Evolutionary conservation across 257 asterid species (phyloP).

Genomic region (Echites panduratus): DNA sequence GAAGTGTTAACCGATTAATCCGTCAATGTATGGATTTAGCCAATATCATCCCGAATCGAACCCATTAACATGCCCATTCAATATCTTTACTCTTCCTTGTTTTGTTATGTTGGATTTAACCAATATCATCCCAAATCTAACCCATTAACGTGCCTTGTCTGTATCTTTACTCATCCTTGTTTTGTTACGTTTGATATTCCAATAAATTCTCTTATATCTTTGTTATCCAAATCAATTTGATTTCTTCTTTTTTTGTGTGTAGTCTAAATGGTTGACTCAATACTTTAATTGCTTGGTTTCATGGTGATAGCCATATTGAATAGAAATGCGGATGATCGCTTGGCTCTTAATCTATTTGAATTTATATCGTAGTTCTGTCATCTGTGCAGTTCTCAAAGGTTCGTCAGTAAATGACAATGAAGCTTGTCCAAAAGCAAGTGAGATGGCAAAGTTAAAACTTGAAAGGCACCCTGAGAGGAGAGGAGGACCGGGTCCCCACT

Average conservation of each 20-base stretch:
- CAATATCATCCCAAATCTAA: too few relatives aligned
- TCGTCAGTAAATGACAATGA: not conserved
- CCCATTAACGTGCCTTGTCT: too few relatives aligned
- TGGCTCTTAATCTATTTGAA: not conserved
- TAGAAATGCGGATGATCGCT: not conserved
- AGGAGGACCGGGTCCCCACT: not conserved
- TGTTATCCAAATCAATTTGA: not conserved
- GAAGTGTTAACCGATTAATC: too few relatives aligned
- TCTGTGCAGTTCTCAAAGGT: too few relatives aligned
- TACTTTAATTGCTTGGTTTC: not conserved
- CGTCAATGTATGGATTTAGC: too few relatives aligned
- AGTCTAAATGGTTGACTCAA: not conserved
- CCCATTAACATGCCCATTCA: too few relatives aligned
- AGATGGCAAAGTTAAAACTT: not conserved
- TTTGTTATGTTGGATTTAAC: too few relatives aligned
- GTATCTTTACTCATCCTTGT: not conserved
- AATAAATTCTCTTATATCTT: not conserved
- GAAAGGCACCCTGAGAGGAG: not conserved
- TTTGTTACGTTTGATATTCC: not conserved
- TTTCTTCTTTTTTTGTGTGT: not conserved
- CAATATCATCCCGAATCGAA: too few relatives aligned
- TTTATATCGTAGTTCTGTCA: not conserved
- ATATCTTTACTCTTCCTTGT: too few relatives aligned
- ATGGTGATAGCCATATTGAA: not conserved
- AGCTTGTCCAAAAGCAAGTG: not conserved